Evolutionary conservation across 2,329 filamentous ascomycete genomes (phyloP).

Genomic region (Aspergillus oerlinghausenensis): DNA sequence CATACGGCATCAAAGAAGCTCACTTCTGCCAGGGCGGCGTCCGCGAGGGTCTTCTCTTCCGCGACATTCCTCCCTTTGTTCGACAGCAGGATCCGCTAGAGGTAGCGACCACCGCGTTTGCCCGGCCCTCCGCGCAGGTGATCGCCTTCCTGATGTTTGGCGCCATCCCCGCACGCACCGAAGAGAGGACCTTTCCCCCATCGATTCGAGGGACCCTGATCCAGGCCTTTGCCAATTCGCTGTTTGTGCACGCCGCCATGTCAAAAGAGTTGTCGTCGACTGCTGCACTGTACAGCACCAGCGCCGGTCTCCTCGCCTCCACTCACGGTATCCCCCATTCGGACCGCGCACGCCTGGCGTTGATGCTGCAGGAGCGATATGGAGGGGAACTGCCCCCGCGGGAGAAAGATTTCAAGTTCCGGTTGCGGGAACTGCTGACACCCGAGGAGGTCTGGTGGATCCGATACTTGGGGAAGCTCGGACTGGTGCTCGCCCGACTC

Average conservation of each 20-base stretch:
- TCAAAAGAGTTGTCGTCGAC: constrained; percentile 30
- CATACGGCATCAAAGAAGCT: constrained; percentile 61
- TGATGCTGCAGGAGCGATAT: constrained; percentile 32
- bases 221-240: constrained; percentile 28
- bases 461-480: constrained; percentile 29
- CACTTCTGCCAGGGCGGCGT: constrained; percentile 85
- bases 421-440: constrained; percentile 25
- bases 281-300: constrained; percentile 28
- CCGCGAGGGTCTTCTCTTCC: constrained; percentile 73
- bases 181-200: constrained; percentile 19
- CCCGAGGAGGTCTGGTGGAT: constrained; percentile 35
- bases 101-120: constrained; percentile 53
- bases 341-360: constrained; percentile 29
- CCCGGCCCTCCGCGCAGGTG: constrained; percentile 40
- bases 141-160: constrained; percentile 47
- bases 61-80: constrained; percentile 53
- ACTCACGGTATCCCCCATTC: constrained; percentile 32
- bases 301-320: constrained; percentile 29
- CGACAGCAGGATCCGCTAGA: constrained; percentile 64
- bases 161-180: constrained; percentile 39
- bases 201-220: constrained; percentile 23
- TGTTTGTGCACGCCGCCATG: constrained; percentile 29
- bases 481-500: constrained; percentile 23
- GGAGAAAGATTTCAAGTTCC: constrained; percentile 23
- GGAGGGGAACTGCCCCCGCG: constrained; percentile 31